These are phyloP conservation scores for Pseudoneurospora amorphoporcata DNA, from an alignment of 495 filamentous ascomycete species.

Conservation along the genomic window DNA sequence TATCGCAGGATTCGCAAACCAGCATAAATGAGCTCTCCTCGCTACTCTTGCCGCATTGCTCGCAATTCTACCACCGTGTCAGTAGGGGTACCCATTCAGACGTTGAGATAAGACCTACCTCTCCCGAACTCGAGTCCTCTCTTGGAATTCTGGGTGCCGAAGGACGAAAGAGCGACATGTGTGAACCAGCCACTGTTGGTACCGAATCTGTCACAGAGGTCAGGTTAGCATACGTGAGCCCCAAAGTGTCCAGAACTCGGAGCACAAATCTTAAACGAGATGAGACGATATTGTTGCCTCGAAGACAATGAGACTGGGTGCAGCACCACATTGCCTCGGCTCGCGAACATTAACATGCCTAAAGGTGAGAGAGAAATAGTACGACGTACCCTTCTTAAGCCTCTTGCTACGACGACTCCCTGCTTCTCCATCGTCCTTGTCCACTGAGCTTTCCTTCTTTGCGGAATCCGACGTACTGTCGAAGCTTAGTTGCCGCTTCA, in stretches of 20 bases:
- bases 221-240: not conserved
- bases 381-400: conserved; percentile 72
- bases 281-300: not conserved
- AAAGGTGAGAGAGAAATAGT: not conserved
- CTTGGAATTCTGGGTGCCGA: conserved; percentile 59
- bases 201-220: conserved; percentile 51
- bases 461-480: conserved; percentile 50
- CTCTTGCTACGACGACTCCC: conserved; percentile 84
- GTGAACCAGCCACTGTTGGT: conserved; percentile 86
- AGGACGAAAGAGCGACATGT: conserved; percentile 90
- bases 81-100: conserved; percentile 6
- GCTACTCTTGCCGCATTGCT: conserved; percentile 66
- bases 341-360: not conserved
- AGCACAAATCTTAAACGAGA: not conserved
- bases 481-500: conserved; percentile 78
- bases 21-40: conserved; percentile 58
- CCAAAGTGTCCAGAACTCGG: not conserved
- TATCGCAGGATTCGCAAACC: conserved; percentile 88
- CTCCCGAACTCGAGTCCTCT: conserved; percentile 62
- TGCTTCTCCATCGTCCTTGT: conserved; percentile 56
- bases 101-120: conserved; percentile 42
- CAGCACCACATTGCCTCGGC: not conserved
- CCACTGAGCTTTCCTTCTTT: conserved; percentile 46
- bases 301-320: not conserved
- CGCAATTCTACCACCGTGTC: conserved; percentile 56